Evolutionary conservation across 768 basidiomycete genomes (phyloP), one percentile per base, ranked within the genome.

Genomic region (Roridomyces roridus): DNA sequence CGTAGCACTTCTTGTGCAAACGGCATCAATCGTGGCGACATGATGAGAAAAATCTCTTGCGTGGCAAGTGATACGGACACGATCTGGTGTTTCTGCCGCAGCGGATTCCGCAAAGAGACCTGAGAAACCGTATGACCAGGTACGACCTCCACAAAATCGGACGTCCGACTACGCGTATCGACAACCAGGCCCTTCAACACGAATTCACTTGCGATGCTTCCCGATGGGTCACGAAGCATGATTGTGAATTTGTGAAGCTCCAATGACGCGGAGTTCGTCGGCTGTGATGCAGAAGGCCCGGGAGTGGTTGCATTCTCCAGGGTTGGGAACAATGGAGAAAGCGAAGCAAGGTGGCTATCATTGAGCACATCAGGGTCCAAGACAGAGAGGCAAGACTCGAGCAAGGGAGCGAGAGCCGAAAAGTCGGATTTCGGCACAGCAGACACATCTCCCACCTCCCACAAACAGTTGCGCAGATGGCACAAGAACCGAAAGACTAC

Each of bases 401-500:
- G 65, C 35, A 80, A 64, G 15, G 67, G 65, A 25, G 69, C 58
- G 24, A 83, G 62, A 3, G 74, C 74, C 20, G 73, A 62, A 46
- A 71, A 42, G 31, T 67, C 55, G 53, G 31, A 55, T 35, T 46
- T 42, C 44, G 25, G 35, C 25, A 4, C 45, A 53, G 23, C 24
- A 37, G 43, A 57, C 50, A 18, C 24, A 60, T 36, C 62, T 37
- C 70, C 66, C 28, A 83, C 47, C 43, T 76, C 72, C 70, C 84
- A 80, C 14, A 90, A 68, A 67, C 82, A 84, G 61, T 85, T 82
- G 39, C 94, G 87, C 24, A 96, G 78, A 65, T 93, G 88, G 57
- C 90, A 86, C 20, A 96, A 73, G 47, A 96, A 84, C 63, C 85
- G 87, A 78, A 94, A 94, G 1, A 81, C 79, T 0, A 82, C 72